A percentile compares a stretch with the other conserved stretches of the same genome.
These are phyloP conservation scores for Pseudocercospora vitis DNA, from an alignment of 2,329 filamentous ascomycete species.

Conservation along the genomic window DNA sequence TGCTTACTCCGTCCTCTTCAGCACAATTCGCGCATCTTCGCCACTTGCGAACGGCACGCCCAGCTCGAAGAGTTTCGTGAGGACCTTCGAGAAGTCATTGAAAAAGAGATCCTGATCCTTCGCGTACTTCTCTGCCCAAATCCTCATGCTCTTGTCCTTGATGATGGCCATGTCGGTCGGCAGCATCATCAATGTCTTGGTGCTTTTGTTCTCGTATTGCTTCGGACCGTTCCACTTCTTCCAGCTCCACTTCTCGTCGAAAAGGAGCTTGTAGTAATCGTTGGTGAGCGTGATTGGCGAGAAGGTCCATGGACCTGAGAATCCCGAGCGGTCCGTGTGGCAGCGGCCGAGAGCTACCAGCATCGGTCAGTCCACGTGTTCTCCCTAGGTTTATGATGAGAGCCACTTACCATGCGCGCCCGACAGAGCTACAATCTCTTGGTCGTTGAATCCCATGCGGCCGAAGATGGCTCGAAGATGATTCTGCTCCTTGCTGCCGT, in stretches of 20 bases:
- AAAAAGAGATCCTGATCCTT: constrained; percentile 91
- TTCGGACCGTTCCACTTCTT: constrained; percentile 89
- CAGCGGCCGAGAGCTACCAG: constrained; percentile 73
- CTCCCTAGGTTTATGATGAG: background rate
- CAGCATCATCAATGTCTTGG: constrained; percentile 94
- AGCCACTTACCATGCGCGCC: constrained; percentile 63
- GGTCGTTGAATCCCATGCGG: constrained; percentile 97
- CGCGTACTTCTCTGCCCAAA: constrained; percentile 81
- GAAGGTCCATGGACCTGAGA: constrained; percentile 87
- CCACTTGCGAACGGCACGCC: constrained; percentile 77
- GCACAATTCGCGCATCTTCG: constrained; percentile 47
- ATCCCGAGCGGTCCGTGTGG: constrained; percentile 86
- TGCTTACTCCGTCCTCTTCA: constrained; percentile 45
- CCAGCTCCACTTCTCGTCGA: constrained; percentile 90
- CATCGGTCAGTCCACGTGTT: background rate
- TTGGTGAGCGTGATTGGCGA: constrained; percentile 89
- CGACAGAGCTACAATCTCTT: constrained; percentile 87
- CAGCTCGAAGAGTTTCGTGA: constrained; percentile 85
- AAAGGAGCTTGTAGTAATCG: constrained; percentile 85
- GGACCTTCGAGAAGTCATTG: constrained; percentile 80
- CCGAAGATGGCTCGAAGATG: constrained; percentile 91
- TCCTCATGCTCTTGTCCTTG: constrained; percentile 82
- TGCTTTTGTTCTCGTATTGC: constrained; percentile 85
- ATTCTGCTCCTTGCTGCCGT: constrained; percentile 72
- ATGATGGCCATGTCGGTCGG: constrained; percentile 85